phyloP scores from a whole-genome alignment of 2,329 filamentous ascomycete species.

The Tolypocladium paradoxum region DNA sequence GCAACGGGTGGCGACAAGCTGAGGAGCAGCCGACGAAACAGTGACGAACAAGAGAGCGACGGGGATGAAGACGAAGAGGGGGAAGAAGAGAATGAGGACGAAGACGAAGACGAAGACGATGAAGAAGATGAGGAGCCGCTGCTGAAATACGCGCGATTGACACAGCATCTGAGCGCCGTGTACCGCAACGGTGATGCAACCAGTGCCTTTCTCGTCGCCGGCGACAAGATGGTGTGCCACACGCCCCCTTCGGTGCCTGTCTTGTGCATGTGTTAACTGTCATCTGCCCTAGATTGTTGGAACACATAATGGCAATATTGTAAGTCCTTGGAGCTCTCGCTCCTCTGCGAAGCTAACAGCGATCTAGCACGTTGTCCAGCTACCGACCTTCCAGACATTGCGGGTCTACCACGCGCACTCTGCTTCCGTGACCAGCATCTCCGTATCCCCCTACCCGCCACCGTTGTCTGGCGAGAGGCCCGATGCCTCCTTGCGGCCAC shows the following conservation, averaged over 20 bases:
- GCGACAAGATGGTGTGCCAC: conserved; percentile 81
- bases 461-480: conserved; percentile 35
- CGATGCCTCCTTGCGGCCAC: conserved; percentile 27
- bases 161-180: conserved; percentile 64
- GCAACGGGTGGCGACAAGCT: conserved; percentile 4
- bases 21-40: conserved; percentile 6
- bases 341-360: conserved; percentile 14
- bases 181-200: conserved; percentile 95
- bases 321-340: conserved; percentile 34
- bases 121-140: conserved; percentile 90
- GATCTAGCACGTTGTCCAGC: conserved; percentile 66
- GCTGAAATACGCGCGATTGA: conserved; percentile 85
- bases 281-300: conserved; percentile 61
- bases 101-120: conserved; percentile 49
- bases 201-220: conserved; percentile 78
- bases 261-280: conserved; percentile 9
- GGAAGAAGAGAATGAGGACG: conserved; percentile 33
- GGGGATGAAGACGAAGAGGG: conserved; percentile 22
- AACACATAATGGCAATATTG: conserved; percentile 93
- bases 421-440: conserved; percentile 81
- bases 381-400: conserved; percentile 71
- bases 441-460: conserved; percentile 74
- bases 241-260: conserved; percentile 7
- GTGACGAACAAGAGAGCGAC: conserved; percentile 13
- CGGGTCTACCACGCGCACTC: conserved; percentile 87